Evolutionary conservation across 495 filamentous ascomycete genomes (phyloP), one percentile per base, ranked within the genome.

Genomic region (Hypoxylon trugodes): DNA sequence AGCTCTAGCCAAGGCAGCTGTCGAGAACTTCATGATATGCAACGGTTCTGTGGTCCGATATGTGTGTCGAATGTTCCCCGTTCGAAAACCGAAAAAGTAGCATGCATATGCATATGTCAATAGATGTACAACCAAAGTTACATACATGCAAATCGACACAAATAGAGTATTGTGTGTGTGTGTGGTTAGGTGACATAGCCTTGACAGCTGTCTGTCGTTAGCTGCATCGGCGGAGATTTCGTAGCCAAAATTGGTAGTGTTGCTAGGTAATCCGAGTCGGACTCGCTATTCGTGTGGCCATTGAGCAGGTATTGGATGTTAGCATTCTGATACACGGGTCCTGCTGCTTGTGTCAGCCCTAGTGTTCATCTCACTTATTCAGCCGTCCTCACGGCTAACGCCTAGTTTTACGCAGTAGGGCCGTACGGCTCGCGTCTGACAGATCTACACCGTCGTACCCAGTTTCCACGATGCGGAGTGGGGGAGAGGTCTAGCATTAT

Each of bases 321-420:
- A 22, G 25, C 58, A 54, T 46, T 22, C 5, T 10, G 15, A 32
- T 41, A 52, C 45, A 53, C n/a, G n/a, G n/a, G n/a, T n/a, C n/a
- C n/a, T n/a, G 60, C 47, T 64, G 53, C 48, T 43, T 48, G 52
- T 45, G 65, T 64, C 65, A 68, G 65, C 65, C 65, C 65, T 68
- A 68, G 60, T n/a, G n/a, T 49, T 40, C 49, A 35, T 68, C 64
- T 61, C 47, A 49, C 43, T 49, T 21, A 36, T 38, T 66, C 64
- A 60, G 57, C 63, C 57, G 40, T 57, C 51, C 46, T 61, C 22
- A 45, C 37, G 51, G 48, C 52, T 42, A 55, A n/a, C n/a, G 45
- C 35, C 45, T 48, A 48, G 45, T 36, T 66, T 58, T 53, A 59
- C 57, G 58, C 64, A 48, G 51, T 37, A 55, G 56, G 62, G 56